Percentiles rank a stretch among this genome's conserved stretches.
These are phyloP conservation scores for Schrenkiella parvula DNA, from an alignment of 345 rosid species.

Conservation along the genomic window DNA sequence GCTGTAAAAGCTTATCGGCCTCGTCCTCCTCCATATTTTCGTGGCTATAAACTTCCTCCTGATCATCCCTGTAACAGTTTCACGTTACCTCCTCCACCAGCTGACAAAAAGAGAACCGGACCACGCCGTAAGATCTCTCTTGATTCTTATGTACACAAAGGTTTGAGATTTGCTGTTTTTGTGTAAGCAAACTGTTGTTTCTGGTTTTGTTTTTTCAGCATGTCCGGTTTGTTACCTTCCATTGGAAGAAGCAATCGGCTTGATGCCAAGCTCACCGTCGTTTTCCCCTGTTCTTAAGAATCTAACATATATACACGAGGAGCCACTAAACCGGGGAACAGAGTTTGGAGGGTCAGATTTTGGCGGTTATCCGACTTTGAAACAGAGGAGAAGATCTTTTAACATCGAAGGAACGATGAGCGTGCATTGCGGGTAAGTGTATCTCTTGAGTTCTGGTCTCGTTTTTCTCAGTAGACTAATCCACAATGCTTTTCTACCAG, in stretches of 20 bases:
- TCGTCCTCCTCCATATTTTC: slow-evolving; percentile 61
- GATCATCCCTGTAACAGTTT: slow-evolving; percentile 80
- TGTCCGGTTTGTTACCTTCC: slow-evolving; percentile 93
- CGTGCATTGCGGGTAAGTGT: too few species aligned
- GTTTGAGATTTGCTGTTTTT: not conserved
- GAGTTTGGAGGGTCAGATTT: slow-evolving; percentile 90
- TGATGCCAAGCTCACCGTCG: slow-evolving; percentile 76
- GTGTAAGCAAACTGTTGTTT: not conserved
- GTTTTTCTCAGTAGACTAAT: not conserved
- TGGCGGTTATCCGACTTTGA: slow-evolving; percentile 81
- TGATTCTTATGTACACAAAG: not conserved
- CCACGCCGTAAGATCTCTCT: slow-evolving; percentile 64
- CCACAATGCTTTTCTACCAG: slow-evolving; percentile 27
- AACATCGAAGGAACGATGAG: not conserved
- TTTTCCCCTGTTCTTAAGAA: slow-evolving; percentile 64
- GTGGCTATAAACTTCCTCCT: slow-evolving; percentile 77
- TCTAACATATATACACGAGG: slow-evolving; percentile 62
- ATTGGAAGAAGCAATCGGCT: slow-evolving; percentile 75
- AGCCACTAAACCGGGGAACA: slow-evolving; percentile 41
- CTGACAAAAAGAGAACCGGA: slow-evolving; percentile 81
- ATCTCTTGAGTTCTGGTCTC: too few species aligned
- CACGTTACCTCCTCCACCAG: slow-evolving; percentile 86
- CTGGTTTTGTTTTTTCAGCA: slow-evolving; percentile 42
- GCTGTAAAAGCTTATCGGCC: slow-evolving; percentile 19
- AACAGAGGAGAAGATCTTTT: slow-evolving; percentile 58